Percentiles rank a stretch among this genome's conserved stretches.
Evolutionary conservation across 768 basidiomycete species (phyloP).

Genomic region (Suillus ampliporus): DNA sequence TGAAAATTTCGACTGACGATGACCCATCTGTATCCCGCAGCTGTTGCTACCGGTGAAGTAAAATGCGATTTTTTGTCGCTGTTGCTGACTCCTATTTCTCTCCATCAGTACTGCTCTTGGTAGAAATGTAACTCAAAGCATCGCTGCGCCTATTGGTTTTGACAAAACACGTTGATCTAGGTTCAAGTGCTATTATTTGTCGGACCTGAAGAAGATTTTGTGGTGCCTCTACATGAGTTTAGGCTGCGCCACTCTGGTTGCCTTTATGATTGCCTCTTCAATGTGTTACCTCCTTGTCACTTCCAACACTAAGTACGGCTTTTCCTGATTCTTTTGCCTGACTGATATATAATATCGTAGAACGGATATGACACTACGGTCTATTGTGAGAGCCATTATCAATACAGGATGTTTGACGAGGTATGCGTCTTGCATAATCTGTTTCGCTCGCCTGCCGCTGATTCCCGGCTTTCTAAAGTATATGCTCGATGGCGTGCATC

Average conservation of each 20-base stretch:
- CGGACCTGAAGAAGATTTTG: not conserved
- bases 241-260: slow-evolving; percentile 46
- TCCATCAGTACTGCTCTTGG: not conserved
- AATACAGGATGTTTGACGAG: not conserved
- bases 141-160: not conserved
- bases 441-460: not conserved
- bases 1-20: not conserved
- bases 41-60: not conserved
- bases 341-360: not conserved
- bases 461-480: not conserved
- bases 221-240: not conserved
- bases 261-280: slow-evolving; percentile 8
- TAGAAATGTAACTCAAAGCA: not conserved
- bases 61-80: not conserved
- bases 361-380: not conserved
- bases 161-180: not conserved
- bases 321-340: not conserved
- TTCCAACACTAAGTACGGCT: not conserved
- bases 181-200: not conserved
- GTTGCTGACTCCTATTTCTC: not conserved
- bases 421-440: not conserved
- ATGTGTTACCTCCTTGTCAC: slow-evolving; percentile 1
- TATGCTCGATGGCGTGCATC: not conserved
- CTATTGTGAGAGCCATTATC: not conserved
- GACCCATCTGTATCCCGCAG: not conserved